Conservation (phyloP, 164 flowering plant species). For the Berberis vulgaris region DNA sequence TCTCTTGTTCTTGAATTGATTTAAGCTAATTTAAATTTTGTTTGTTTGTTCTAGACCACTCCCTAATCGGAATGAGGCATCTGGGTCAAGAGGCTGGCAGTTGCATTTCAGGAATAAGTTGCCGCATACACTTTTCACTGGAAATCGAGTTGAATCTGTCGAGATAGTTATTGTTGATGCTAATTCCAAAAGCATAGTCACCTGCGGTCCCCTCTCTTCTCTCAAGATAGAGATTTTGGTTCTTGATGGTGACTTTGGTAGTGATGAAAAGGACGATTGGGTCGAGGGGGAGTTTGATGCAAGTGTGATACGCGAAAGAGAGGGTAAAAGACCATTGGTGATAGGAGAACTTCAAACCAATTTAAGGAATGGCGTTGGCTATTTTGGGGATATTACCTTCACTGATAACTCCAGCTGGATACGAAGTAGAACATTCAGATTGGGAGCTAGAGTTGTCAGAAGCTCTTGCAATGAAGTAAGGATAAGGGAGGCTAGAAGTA, state of each 20-base stretch:
- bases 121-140: constrained; percentile 34
- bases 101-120: constrained; percentile 34
- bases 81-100: constrained; percentile 25
- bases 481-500: constrained; percentile 48
- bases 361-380: constrained; percentile 35
- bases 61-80: constrained; percentile 15
- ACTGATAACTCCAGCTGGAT: constrained; percentile 69
- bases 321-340: constrained; percentile 50
- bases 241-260: constrained; percentile 43
- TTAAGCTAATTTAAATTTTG: not conserved
- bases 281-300: constrained; percentile 28
- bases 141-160: constrained; percentile 26
- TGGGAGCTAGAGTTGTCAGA: constrained; percentile 36
- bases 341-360: constrained; percentile 28
- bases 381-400: constrained; percentile 26
- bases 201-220: constrained; percentile 35
- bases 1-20: not conserved
- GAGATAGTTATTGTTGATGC: constrained; percentile 30
- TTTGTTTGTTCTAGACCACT: constrained; percentile 22
- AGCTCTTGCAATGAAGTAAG: constrained; percentile 14
- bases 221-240: constrained; percentile 38
- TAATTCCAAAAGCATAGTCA: constrained; percentile 14
- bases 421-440: constrained; percentile 35
- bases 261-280: constrained; percentile 36
- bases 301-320: constrained; percentile 33